Base-by-base conservation (phyloP, 148 eudicot genomes). In the Silene uniflora region DNA sequence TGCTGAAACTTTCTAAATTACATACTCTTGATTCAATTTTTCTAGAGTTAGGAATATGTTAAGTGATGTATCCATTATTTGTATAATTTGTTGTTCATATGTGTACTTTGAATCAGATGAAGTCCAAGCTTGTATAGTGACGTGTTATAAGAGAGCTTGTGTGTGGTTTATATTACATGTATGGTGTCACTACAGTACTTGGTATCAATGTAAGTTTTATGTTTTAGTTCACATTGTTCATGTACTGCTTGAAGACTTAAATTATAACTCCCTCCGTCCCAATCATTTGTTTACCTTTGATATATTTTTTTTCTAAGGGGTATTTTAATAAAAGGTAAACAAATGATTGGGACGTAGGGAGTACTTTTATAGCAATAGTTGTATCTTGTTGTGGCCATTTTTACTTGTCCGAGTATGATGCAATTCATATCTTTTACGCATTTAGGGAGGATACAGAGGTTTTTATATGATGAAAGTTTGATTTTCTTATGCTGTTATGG, bases 401-500 rank as follows among this genome's bases (percentile, higher is more conserved):
- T 32, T 32, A 1, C 35, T 32, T 3, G 35, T 32, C 35, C 5
- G 4, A 32, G 35, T 32, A 32, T 32, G 35, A 32, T 32, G 19
- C 35, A 14, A 18, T 25, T 27, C 7, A 67, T 18, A 1, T 10
- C 65, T 60, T 19, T 55, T 39, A 69, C 64, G 46, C 21, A 21
- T 80, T 78, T 61, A 93, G 98, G 98, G 96, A 77, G 98, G 98
- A 71, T 93, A 91, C 73, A 88, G 80, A 71, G 98, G 98, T 66
- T 93, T 93, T 76, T 93, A 93, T 81, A n/a, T n/a, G n/a, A n/a
- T n/a, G n/a, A n/a, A n/a, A n/a, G n/a, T n/a, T n/a, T n/a, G n/a
- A n/a, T n/a, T n/a, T n/a, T n/a, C n/a, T n/a, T n/a, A n/a, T n/a
- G n/a, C n/a, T n/a, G n/a, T n/a, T n/a, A n/a, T n/a, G n/a, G n/a